Evolutionary conservation across 345 rosid genomes (phyloP).

Genomic region (Gossypium sturtianum): DNA sequence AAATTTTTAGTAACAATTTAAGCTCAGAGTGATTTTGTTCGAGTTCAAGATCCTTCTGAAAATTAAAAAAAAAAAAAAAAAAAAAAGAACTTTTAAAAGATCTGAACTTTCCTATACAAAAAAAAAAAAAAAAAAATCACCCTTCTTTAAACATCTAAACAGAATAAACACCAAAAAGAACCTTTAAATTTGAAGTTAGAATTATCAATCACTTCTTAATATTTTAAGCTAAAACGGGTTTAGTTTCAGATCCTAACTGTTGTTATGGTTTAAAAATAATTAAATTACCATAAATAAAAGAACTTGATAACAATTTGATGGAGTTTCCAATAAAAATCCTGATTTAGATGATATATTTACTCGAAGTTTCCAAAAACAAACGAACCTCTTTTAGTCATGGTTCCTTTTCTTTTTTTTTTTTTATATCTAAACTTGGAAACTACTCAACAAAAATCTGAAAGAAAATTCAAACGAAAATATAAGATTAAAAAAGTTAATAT

Average conservation of each 20-base stretch:
- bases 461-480: background rate
- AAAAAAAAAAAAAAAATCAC: too few species aligned
- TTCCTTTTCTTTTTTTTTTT: background rate
- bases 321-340: background rate
- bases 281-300: background rate
- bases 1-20: background rate
- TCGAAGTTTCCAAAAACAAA: background rate
- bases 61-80: too few species aligned
- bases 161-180: too few species aligned
- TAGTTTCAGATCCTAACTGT: background rate
- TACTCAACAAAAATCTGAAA: background rate
- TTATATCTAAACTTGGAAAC: background rate
- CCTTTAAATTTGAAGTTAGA: background rate
- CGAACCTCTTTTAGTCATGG: background rate
- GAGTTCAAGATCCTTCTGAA: too few species aligned
- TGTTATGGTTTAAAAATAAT: background rate
- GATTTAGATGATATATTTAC: too few species aligned
- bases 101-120: too few species aligned
- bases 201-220: background rate
- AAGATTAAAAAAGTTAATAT: background rate
- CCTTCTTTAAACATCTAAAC: too few species aligned
- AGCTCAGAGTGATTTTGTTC: background rate
- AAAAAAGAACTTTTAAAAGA: too few species aligned
- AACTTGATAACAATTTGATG: background rate
- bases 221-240: background rate